Base-by-base conservation (phyloP, 495 filamentous ascomycete species). In the Tuber indicum region DNA sequence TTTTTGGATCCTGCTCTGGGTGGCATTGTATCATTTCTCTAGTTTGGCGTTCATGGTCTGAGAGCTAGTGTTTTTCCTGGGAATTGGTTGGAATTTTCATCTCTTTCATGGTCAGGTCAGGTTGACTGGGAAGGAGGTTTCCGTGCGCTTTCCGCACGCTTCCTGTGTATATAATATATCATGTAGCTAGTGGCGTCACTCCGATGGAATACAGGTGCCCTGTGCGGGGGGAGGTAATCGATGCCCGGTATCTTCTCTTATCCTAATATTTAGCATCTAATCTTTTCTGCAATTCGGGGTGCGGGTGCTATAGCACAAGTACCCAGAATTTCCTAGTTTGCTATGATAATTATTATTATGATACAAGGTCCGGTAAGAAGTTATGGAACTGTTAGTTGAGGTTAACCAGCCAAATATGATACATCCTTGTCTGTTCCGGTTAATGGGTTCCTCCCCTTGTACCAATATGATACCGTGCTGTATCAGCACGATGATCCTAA, bases 1-100 rank as follows among this genome's bases (percentile, higher is more conserved):
- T 66, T 66, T 66, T 66, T 66, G 58, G 58, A 66, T 66, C 58
- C 58, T 66, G 32, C 58, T 66, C 26, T 66, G 26, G 49, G 58
- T 66, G 26, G 58, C 26, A 32, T 66, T 66, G 58, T 66, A 66
- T 26, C 58, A 66, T 66, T 66, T 66, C 58, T 66, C 58, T 26
- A 66, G 26, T 36, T 66, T 66, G 58, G 58, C 58, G 58, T 66
- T 66, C 26, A 66, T 66, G 58, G 58, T 66, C 26, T 66, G 32
- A 66, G 26, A 66, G 58, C 58, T 66, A 66, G 58, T 66, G 26
- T 17, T 66, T 58, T 66, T 66, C 26, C 26, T 66, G 58, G 58
- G 52, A 62, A 32, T 62, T 32, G 52, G 58, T 66, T 66, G 58
- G 32, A 36, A 36, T 66, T 36, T 66, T 36, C 26, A 36, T 66